Percentiles rank a stretch among this genome's conserved stretches.
These are phyloP conservation scores for Neonectria magnoliae DNA, from an alignment of 2,329 filamentous ascomycete genomes.

Conservation along the genomic window DNA sequence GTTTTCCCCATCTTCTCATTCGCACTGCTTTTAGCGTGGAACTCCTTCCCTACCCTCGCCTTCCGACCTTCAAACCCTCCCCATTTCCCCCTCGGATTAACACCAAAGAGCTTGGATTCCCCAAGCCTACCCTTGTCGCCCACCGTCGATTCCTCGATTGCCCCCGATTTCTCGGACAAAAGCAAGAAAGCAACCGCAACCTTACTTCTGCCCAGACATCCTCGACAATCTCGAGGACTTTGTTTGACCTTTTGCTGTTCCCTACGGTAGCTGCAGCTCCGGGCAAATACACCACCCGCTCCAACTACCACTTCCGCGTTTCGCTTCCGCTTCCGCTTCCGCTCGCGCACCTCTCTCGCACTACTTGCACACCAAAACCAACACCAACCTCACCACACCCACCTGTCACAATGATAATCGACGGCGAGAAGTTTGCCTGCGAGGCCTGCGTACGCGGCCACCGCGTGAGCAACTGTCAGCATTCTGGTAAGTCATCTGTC, in stretches of 20 bases:
- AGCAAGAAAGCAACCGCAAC: slow-evolving; percentile 23
- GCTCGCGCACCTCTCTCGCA: slow-evolving; percentile 1
- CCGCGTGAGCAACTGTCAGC: slow-evolving; percentile 98
- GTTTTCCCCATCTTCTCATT: slow-evolving; percentile 31
- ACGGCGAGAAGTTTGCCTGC: slow-evolving; percentile 98
- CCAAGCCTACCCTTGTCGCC: slow-evolving; percentile 28
- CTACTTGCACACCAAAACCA: slow-evolving; percentile 20
- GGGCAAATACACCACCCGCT: not conserved
- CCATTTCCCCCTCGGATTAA: slow-evolving; percentile 17
- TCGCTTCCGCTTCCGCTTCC: not conserved
- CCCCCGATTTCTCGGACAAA: slow-evolving; percentile 24
- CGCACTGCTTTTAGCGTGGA: slow-evolving; percentile 38
- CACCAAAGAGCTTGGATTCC: slow-evolving; percentile 21
- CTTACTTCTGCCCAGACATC: slow-evolving; percentile 22
- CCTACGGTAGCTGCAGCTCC: slow-evolving; percentile 4
- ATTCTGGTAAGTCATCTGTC: slow-evolving; percentile 76
- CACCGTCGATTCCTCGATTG: slow-evolving; percentile 26
- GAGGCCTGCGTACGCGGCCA: slow-evolving; percentile 98
- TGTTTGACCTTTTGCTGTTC: slow-evolving; percentile 2
- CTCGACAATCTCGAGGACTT: slow-evolving; percentile 12
- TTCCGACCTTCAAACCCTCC: slow-evolving; percentile 17
- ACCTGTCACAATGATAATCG: slow-evolving; percentile 74
- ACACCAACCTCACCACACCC: slow-evolving; percentile 17
- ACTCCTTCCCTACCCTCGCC: slow-evolving; percentile 20
- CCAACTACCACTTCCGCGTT: not conserved